phyloP scores from a whole-genome alignment of 768 basidiomycete species.

The Filobasidium wieringae region DNA sequence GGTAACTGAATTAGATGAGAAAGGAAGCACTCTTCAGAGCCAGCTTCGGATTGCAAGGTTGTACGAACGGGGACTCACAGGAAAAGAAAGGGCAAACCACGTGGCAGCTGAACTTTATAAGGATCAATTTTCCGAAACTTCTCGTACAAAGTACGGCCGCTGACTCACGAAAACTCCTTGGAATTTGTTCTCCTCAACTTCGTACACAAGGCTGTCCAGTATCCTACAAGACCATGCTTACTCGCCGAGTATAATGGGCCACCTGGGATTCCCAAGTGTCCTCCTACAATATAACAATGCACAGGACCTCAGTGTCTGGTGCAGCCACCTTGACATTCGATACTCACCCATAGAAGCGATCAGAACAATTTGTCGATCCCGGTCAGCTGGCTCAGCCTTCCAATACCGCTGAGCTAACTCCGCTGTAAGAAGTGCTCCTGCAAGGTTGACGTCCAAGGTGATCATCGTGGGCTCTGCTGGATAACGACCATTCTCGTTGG shows the following conservation, averaged over 20 bases:
- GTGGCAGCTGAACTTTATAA: background rate
- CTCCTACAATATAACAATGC: background rate
- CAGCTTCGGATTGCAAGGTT: no score
- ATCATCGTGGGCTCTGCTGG: background rate
- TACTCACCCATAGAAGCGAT: constrained; percentile 12
- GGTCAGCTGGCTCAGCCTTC: background rate
- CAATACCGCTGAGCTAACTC: background rate
- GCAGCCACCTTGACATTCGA: constrained; percentile 6
- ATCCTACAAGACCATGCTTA: constrained; percentile 12
- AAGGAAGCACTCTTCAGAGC: no score
- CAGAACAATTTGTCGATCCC: constrained; percentile 4
- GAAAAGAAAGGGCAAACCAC: constrained; percentile 15
- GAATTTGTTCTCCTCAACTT: background rate
- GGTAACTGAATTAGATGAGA: constrained; percentile 2
- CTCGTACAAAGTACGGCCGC: background rate
- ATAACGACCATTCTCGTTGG: background rate
- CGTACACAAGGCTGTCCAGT: constrained; percentile 5
- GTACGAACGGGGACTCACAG: background rate
- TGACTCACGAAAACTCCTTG: constrained; percentile 5
- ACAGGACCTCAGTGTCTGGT: background rate
- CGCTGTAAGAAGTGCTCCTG: constrained; percentile 8
- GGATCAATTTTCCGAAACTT: background rate
- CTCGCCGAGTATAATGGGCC: constrained; percentile 6
- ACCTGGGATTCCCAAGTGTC: constrained; percentile 6
- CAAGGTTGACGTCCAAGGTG: constrained; percentile 11